Evolutionary conservation across 1,139 yeast species (phyloP).

Genomic region (Saccharomyces uvarum): DNA sequence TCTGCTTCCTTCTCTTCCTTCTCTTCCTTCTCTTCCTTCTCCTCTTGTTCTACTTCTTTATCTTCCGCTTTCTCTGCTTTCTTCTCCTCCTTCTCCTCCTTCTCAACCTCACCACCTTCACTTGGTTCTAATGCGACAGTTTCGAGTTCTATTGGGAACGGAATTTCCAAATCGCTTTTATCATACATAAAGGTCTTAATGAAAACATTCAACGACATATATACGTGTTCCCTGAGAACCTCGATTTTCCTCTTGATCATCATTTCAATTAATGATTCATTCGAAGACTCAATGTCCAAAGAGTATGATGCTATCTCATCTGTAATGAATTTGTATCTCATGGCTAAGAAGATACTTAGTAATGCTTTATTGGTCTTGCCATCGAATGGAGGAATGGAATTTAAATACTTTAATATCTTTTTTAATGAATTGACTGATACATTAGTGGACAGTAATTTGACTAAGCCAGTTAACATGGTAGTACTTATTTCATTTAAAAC

Average conservation of each 20-base stretch:
- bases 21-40: background rate
- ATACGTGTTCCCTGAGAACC: conserved; percentile 59
- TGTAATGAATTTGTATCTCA: conserved; percentile 51
- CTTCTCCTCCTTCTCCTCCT: background rate
- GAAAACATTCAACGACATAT: conserved; percentile 24
- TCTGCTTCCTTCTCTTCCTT: conserved; percentile 2
- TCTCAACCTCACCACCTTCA: background rate
- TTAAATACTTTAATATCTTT: conserved; percentile 69
- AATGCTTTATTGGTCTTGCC: conserved; percentile 26
- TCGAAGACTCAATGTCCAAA: conserved; percentile 38
- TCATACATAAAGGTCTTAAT: conserved; percentile 15
- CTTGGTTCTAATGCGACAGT: background rate
- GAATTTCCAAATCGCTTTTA: conserved; percentile 13
- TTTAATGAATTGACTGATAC: conserved; percentile 69
- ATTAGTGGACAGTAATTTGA: conserved; percentile 64
- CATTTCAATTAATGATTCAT: conserved; percentile 43
- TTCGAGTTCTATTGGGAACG: conserved; percentile 9
- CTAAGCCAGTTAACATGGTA: conserved; percentile 58
- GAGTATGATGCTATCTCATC: conserved; percentile 46
- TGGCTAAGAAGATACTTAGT: conserved; percentile 44
- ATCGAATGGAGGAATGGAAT: conserved; percentile 50
- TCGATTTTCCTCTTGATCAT: conserved; percentile 76
- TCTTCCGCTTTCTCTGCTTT: conserved; percentile 1
- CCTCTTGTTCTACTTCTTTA: too few species aligned
- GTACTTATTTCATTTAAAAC: conserved; percentile 49